These are phyloP conservation scores for Cryptosporidium baileyi DNA, from an alignment of 169 alveolate genomes.

Conservation along the genomic window DNA sequence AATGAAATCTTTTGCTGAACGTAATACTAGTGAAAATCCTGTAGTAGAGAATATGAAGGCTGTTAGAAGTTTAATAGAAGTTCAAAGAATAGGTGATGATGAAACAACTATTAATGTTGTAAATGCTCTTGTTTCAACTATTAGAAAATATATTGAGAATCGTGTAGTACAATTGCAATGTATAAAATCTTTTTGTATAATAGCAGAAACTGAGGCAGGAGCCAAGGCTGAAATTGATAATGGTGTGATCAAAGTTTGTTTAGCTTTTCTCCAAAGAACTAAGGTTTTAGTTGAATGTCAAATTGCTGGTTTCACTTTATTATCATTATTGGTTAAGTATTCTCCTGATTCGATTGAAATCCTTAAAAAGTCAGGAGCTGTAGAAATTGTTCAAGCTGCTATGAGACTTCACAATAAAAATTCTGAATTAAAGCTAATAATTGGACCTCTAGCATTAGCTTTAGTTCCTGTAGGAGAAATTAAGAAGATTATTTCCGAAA, in stretches of 20 bases:
- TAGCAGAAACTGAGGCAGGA: conserved; percentile 52
- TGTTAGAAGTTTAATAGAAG: conserved; percentile 26
- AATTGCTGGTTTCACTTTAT: conserved; percentile 57
- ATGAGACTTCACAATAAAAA: conserved; percentile 86
- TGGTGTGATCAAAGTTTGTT: conserved; percentile 63
- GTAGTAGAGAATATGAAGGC: conserved; percentile 69
- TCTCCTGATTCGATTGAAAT: conserved; percentile 60
- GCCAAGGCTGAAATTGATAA: conserved; percentile 45
- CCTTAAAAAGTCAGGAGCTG: conserved; percentile 51
- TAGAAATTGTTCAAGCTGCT: conserved; percentile 77
- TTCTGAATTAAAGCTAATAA: conserved; percentile 80
- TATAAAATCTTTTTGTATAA: conserved; percentile 25
- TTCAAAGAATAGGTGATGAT: conserved; percentile 39
- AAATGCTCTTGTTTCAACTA: conserved; percentile 45
- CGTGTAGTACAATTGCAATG: conserved; percentile 66
- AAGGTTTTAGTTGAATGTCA: conserved; percentile 56
- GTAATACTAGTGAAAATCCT: conserved; percentile 53
- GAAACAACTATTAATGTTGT: conserved; percentile 30
- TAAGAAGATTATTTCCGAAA: conserved; percentile 82
- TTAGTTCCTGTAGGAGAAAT: conserved; percentile 89
- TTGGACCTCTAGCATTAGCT: conserved; percentile 86
- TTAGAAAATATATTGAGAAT: conserved; percentile 57
- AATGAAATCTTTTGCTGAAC: conserved; percentile 55
- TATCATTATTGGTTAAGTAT: conserved; percentile 27
- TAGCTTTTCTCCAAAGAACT: conserved; percentile 59